phyloP scores from a whole-genome alignment of 2,329 filamentous ascomycete species.

The Ceratocystiopsis sp. region DNA sequence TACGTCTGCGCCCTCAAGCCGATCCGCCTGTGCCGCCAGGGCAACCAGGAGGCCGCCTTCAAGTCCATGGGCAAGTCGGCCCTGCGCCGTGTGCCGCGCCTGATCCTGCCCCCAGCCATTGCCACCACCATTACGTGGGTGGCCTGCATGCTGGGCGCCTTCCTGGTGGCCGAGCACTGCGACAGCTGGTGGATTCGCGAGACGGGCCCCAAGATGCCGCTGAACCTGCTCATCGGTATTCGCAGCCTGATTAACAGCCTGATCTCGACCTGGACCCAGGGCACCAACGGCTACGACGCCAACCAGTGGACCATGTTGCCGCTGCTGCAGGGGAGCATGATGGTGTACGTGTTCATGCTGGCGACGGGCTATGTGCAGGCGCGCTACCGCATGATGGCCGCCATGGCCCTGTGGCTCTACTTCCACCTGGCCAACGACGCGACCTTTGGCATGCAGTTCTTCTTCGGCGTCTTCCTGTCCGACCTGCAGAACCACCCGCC shows the following conservation, averaged over 20 bases:
- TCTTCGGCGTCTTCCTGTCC: slow-evolving; percentile 43
- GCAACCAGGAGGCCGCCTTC: slow-evolving; percentile 35
- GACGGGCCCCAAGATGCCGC: slow-evolving; percentile 25
- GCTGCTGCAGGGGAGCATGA: slow-evolving; percentile 36
- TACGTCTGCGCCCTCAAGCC: slow-evolving; percentile 48
- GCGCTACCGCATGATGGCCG: slow-evolving; percentile 29
- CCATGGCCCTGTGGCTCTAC: slow-evolving; percentile 30
- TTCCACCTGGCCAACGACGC: slow-evolving; percentile 25
- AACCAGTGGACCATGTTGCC: slow-evolving; percentile 42
- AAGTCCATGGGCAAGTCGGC: slow-evolving; percentile 37
- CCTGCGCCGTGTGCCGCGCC: slow-evolving; percentile 38
- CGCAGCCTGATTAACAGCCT: slow-evolving; percentile 26
- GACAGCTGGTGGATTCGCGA: slow-evolving; percentile 42
- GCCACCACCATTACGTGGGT: slow-evolving; percentile 38
- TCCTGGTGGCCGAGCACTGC: slow-evolving; percentile 34
- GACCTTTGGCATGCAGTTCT: slow-evolving; percentile 39
- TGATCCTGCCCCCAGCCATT: slow-evolving; percentile 38
- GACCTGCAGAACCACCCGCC: slow-evolving; percentile 36
- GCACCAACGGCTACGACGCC: slow-evolving; percentile 34
- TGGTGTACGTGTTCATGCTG: slow-evolving; percentile 35
- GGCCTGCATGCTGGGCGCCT: slow-evolving; percentile 36
- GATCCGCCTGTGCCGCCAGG: slow-evolving; percentile 35
- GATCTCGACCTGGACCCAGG: slow-evolving; percentile 32
- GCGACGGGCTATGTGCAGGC: slow-evolving; percentile 31
- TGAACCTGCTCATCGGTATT: slow-evolving; percentile 23